Conservation (phyloP, 75 land plant genomes). For the Chamaecyparis obtusa region DNA sequence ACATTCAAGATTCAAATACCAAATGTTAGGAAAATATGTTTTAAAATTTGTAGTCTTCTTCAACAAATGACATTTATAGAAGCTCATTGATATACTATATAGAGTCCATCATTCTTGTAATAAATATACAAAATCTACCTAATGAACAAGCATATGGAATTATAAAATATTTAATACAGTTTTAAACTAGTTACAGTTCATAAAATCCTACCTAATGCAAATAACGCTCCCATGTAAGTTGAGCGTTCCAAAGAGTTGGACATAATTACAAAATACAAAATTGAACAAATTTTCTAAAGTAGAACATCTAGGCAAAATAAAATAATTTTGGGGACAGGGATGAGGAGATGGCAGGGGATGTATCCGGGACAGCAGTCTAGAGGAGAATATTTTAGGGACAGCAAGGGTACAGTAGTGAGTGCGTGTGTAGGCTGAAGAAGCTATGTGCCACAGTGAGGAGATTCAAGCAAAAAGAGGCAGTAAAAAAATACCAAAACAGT, state of each 20-base stretch:
- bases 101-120: neutral
- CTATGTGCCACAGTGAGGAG: neutral
- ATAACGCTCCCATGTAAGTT: neutral
- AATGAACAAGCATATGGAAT: neutral
- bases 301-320: too few relatives aligned
- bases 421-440: neutral
- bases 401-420: too few relatives aligned
- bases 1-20: neutral
- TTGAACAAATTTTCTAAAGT: too few relatives aligned
- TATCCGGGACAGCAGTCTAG: too few relatives aligned
- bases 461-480: neutral
- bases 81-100: neutral
- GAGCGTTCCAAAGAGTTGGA: too few relatives aligned
- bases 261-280: too few relatives aligned
- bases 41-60: too few relatives aligned
- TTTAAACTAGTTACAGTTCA: neutral
- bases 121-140: neutral
- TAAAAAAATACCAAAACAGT: neutral
- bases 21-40: too few relatives aligned
- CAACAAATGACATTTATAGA: neutral
- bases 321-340: too few relatives aligned
- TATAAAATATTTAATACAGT: neutral
- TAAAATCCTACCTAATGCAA: neutral
- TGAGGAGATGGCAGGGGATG: too few relatives aligned
- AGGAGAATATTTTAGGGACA: too few relatives aligned